Conservation (phyloP, 345 rosid genomes). For the Lenwebbia sp. region DNA sequence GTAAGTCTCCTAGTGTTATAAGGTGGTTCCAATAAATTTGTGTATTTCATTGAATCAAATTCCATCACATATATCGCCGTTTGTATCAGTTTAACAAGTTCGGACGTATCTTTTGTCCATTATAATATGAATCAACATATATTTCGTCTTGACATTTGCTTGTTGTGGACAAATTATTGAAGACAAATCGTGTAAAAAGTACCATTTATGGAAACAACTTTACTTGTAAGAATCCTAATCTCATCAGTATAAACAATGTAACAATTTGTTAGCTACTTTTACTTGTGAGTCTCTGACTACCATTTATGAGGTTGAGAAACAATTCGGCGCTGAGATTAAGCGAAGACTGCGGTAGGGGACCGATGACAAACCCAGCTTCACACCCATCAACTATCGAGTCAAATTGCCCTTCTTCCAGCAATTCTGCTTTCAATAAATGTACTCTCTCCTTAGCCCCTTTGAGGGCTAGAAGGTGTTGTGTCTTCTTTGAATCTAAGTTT, state of each 20-base stretch:
- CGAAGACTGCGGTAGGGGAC: background rate
- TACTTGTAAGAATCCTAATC: background rate
- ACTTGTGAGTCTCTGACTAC: no score
- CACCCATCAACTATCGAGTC: constrained; percentile 22
- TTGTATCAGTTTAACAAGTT: background rate
- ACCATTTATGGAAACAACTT: background rate
- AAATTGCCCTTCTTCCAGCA: constrained; percentile 22
- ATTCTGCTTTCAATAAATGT: constrained; percentile 14
- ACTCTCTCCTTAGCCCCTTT: constrained; percentile 30
- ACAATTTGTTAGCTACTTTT: background rate
- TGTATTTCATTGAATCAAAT: background rate
- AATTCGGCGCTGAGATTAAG: constrained; percentile 1
- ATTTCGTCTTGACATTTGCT: background rate
- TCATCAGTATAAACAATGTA: background rate
- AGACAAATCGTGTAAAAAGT: background rate
- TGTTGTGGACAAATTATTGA: background rate
- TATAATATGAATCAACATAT: background rate
- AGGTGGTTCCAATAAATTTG: background rate
- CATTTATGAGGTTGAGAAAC: background rate
- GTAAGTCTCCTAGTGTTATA: background rate
- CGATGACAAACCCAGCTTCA: background rate
- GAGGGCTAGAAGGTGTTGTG: constrained; percentile 16
- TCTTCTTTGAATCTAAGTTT: constrained; percentile 5
- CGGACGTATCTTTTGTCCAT: background rate
- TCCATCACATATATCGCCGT: background rate